phyloP scores from a whole-genome alignment of 2,329 filamentous ascomycete genomes.

The Beauveria scarabaeidicola region DNA sequence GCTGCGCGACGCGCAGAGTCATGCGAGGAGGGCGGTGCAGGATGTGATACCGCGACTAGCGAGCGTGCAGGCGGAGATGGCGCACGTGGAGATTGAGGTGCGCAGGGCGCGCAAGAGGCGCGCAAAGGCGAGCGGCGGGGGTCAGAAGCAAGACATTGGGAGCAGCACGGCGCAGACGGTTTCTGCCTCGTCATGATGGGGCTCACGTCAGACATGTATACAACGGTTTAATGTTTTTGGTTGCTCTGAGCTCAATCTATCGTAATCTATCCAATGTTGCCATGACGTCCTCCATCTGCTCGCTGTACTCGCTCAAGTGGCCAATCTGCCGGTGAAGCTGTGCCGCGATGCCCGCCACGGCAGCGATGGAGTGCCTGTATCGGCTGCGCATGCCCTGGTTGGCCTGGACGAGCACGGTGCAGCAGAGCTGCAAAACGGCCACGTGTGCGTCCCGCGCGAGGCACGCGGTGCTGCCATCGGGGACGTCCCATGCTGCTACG shows the following conservation, averaged over 20 bases:
- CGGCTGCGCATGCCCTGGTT: conserved; percentile 38
- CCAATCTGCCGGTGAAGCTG: conserved; percentile 30
- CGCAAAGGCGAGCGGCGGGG: conserved; percentile 35
- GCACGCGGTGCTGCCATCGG: conserved; percentile 18
- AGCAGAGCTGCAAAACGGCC: conserved; percentile 47
- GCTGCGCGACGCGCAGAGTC: conserved; percentile 49
- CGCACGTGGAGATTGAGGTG: conserved; percentile 59
- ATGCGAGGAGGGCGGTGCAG: conserved; percentile 49
- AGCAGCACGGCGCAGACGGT: conserved; percentile 13
- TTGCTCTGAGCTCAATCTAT: background rate
- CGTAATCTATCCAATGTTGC: conserved; percentile 19
- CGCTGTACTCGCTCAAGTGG: conserved; percentile 25
- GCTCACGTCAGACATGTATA: background rate
- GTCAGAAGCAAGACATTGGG: conserved; percentile 18
- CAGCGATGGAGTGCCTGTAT: conserved; percentile 42
- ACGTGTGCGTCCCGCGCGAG: conserved; percentile 41
- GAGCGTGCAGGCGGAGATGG: conserved; percentile 52
- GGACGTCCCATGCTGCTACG: conserved; percentile 39
- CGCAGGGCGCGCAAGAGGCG: conserved; percentile 50
- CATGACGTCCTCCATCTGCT: conserved; percentile 39
- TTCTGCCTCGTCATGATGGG: conserved; percentile 9
- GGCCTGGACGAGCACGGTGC: conserved; percentile 40
- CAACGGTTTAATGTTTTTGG: background rate
- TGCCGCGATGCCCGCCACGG: conserved; percentile 39
- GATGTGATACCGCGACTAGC: conserved; percentile 48